phyloP scores from a whole-genome alignment of 192 early-diverging fungal genomes.

The Podila clonocystis region DNA sequence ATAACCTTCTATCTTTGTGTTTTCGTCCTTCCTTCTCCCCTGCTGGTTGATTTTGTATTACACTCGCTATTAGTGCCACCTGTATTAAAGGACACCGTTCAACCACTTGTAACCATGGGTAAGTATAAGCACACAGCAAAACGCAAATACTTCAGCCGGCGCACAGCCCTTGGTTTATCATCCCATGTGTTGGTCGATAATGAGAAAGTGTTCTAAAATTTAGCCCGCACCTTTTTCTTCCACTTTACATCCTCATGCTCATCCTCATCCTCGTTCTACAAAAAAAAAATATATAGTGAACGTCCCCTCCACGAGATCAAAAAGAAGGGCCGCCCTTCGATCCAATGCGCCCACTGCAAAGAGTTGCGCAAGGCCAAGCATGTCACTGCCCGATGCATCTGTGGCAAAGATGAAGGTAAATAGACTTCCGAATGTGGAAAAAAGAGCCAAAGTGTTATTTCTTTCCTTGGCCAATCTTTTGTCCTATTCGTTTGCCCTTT shows the following conservation, averaged over 20 bases:
- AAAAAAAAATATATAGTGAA: slow-evolving; percentile 42
- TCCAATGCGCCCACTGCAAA: slow-evolving; percentile 78
- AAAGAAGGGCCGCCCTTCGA: slow-evolving; percentile 77
- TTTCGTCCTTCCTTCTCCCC: neutral
- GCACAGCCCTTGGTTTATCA: neutral
- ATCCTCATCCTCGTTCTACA: neutral
- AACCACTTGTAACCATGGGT: slow-evolving; percentile 61
- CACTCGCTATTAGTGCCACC: slow-evolving; percentile 41
- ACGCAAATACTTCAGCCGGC: neutral
- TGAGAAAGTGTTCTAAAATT: neutral
- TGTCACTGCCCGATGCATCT: slow-evolving; percentile 77
- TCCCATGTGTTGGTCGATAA: neutral
- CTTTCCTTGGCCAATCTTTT: neutral
- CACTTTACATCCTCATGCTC: neutral
- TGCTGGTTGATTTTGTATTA: neutral
- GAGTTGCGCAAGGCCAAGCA: slow-evolving; percentile 71
- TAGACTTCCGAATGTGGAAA: neutral
- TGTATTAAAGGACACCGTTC: slow-evolving; percentile 70
- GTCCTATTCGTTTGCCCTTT: neutral
- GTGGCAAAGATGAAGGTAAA: slow-evolving; percentile 55
- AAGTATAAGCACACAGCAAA: slow-evolving; percentile 4
- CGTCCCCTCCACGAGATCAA: slow-evolving; percentile 69
- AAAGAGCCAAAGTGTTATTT: no score
- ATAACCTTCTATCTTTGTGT: neutral
- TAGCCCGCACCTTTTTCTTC: neutral